Conservation (phyloP, 2,329 filamentous ascomycete species). For the Aspergillus uvarum region DNA sequence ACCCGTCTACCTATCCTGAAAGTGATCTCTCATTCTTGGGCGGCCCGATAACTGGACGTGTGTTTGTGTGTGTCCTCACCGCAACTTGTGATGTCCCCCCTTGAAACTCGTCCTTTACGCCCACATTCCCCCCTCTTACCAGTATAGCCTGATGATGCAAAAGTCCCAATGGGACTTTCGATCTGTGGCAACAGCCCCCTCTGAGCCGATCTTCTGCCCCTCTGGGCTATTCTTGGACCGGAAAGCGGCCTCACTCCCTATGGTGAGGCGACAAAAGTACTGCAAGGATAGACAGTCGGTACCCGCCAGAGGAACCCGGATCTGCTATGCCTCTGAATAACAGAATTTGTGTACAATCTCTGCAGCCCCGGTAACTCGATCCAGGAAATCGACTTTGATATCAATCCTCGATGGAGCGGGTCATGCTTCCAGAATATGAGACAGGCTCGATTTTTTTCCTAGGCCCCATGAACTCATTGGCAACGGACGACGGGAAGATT, state of each 20-base stretch:
- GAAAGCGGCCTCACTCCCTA: conserved; percentile 13
- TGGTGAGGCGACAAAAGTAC: conserved; percentile 9
- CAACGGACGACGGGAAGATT: conserved; percentile 18
- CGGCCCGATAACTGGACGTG: conserved; percentile 8
- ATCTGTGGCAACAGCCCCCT: conserved; percentile 2
- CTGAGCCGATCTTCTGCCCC: conserved; percentile 15
- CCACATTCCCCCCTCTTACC: background rate
- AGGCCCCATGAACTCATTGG: conserved; percentile 7
- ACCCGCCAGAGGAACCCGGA: conserved; percentile 8
- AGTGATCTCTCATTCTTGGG: conserved; percentile 8
- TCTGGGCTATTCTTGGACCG: conserved; percentile 5
- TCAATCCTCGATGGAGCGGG: background rate
- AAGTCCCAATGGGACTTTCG: conserved; percentile 2
- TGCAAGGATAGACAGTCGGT: conserved; percentile 18
- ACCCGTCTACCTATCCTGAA: background rate
- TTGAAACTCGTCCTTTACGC: conserved; percentile 2
- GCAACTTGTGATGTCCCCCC: conserved; percentile 10
- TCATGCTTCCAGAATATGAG: conserved; percentile 6
- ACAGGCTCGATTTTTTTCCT: conserved; percentile 12
- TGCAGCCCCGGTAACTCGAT: conserved; percentile 17
- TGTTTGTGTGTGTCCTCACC: conserved; percentile 9
- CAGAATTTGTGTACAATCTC: conserved; percentile 1
- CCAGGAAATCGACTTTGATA: conserved; percentile 12
- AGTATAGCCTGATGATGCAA: conserved; percentile 12
- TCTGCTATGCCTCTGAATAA: conserved; percentile 11